Conservation (phyloP, 2,329 filamentous ascomycete species). For the Emergomyces pasteurianus region DNA sequence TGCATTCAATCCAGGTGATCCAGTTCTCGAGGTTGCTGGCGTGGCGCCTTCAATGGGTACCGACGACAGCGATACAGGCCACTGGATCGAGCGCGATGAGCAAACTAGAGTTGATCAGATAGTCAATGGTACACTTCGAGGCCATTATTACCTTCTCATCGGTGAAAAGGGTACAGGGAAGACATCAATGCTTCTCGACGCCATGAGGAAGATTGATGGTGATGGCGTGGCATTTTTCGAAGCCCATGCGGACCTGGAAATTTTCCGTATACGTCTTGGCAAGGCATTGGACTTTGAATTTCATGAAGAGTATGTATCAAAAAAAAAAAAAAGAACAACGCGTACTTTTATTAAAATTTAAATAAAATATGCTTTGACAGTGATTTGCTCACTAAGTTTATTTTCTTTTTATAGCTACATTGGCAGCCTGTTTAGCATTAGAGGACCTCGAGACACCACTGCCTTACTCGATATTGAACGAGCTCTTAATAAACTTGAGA, state of each 20-base stretch:
- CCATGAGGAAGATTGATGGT: slow-evolving; percentile 85
- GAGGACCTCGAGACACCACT: slow-evolving; percentile 81
- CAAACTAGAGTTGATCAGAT: slow-evolving; percentile 75
- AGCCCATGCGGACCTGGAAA: slow-evolving; percentile 86
- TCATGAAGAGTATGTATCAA: slow-evolving; percentile 67
- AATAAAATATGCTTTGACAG: background rate
- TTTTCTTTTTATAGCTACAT: slow-evolving; percentile 42
- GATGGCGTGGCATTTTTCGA: slow-evolving; percentile 92
- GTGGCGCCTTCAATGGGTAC: slow-evolving; percentile 26
- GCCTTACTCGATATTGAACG: slow-evolving; percentile 90
- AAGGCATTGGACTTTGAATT: slow-evolving; percentile 95
- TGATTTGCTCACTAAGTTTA: background rate
- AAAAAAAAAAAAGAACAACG: background rate
- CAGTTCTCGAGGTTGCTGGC: slow-evolving; percentile 69
- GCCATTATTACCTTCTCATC: slow-evolving; percentile 83
- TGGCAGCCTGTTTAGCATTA: slow-evolving; percentile 87
- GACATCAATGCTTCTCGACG: slow-evolving; percentile 89
- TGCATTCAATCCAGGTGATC: slow-evolving; percentile 86
- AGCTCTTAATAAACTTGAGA: slow-evolving; percentile 95
- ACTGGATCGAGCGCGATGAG: slow-evolving; percentile 77
- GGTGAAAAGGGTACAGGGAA: slow-evolving; percentile 97
- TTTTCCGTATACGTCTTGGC: slow-evolving; percentile 83
- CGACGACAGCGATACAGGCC: slow-evolving; percentile 38
- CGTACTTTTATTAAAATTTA: background rate
- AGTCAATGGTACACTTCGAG: slow-evolving; percentile 56